A percentile compares a stretch with the other conserved stretches of the same genome.
Conservation (phyloP, 148 eudicot genomes). For the Silene uniflora region DNA sequence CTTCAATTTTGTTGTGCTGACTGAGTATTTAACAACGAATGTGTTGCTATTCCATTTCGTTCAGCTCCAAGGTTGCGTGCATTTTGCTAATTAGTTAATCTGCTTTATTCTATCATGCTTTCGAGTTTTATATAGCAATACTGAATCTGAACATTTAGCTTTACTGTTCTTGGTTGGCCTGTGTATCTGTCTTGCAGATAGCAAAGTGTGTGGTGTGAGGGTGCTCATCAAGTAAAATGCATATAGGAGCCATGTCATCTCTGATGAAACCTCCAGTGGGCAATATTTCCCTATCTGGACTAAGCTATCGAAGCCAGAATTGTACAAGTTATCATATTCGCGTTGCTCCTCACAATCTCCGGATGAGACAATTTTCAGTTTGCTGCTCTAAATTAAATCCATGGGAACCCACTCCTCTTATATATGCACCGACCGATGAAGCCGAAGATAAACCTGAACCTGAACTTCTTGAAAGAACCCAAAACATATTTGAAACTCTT, state of each 20-base stretch:
- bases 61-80: background rate
- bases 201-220: background rate
- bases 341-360: constrained; percentile 21
- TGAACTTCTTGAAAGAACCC: constrained; percentile 36
- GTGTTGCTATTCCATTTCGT: background rate
- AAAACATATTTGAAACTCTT: constrained; percentile 57
- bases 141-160: background rate
- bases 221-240: constrained; percentile 9
- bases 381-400: constrained; percentile 51
- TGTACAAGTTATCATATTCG: constrained; percentile 20
- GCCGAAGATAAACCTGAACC: constrained; percentile 41
- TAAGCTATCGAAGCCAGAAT: constrained; percentile 21
- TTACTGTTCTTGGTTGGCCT: background rate
- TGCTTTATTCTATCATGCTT: constrained; percentile 3
- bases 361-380: constrained; percentile 26
- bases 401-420: constrained; percentile 73
- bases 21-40: background rate
- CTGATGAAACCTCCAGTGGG: constrained; percentile 18
- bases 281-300: constrained; percentile 21
- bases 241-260: constrained; percentile 23
- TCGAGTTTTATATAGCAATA: background rate
- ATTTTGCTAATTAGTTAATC: background rate
- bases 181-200: constrained; percentile 22
- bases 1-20: background rate
- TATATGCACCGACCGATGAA: constrained; percentile 54